phyloP scores from a whole-genome alignment of 345 rosid genomes.

The Toxicodendron radicans region DNA sequence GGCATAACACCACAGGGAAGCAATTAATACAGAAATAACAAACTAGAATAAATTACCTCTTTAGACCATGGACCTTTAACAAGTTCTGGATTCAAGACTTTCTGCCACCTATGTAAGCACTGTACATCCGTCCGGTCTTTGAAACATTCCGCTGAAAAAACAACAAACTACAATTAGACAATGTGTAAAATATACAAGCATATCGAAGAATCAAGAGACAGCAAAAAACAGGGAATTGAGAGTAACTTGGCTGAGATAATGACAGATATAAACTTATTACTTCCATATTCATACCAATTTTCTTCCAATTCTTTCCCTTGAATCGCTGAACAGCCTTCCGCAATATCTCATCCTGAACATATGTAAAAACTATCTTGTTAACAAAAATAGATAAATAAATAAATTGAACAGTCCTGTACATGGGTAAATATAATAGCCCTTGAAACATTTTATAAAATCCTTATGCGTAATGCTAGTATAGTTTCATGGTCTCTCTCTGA shows the following conservation, averaged over 20 bases:
- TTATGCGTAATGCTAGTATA: neutral
- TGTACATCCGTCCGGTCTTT: slow-evolving; percentile 99
- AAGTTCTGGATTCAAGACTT: slow-evolving; percentile 97
- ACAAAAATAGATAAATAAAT: neutral
- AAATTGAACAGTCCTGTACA: neutral
- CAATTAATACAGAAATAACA: slow-evolving; percentile 11
- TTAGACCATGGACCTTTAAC: slow-evolving; percentile 99
- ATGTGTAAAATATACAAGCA: neutral
- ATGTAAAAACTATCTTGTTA: slow-evolving; percentile 1
- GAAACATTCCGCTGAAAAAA: slow-evolving; percentile 88
- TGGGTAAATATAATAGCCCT: neutral
- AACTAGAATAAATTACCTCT: slow-evolving; percentile 57
- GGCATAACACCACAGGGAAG: neutral
- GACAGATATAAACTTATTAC: slow-evolving; percentile 4
- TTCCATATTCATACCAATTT: slow-evolving; percentile 59
- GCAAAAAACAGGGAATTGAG: slow-evolving; percentile 5
- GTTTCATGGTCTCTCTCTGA: neutral
- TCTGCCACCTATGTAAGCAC: slow-evolving; percentile 99
- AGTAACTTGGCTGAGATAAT: neutral
- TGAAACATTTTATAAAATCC: neutral
- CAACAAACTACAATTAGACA: slow-evolving; percentile 35
- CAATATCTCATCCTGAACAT: slow-evolving; percentile 84
- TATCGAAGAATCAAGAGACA: neutral
- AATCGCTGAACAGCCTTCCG: slow-evolving; percentile 88
- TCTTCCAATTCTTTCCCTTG: slow-evolving; percentile 99